Evolutionary conservation across 208 protist genomes (phyloP).

Genomic region (Novymonas esmeraldas): DNA sequence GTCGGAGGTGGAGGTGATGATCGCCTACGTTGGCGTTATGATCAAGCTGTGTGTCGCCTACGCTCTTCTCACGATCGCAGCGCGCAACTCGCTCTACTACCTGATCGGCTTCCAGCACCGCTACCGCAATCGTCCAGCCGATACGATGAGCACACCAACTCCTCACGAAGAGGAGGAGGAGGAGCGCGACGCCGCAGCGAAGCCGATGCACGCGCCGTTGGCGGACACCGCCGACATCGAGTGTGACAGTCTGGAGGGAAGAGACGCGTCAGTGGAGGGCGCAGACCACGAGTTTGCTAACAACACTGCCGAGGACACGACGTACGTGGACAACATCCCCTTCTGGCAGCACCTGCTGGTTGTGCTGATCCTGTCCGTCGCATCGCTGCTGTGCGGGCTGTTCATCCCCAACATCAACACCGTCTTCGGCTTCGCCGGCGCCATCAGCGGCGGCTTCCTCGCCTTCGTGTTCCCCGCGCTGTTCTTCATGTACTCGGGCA

Average conservation of each 20-base stretch:
- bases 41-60: conserved; percentile 69
- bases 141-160: no score
- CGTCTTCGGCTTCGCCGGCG: conserved; percentile 59
- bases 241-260: background rate
- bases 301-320: conserved; percentile 20
- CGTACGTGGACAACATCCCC: conserved; percentile 55
- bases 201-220: background rate
- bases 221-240: background rate
- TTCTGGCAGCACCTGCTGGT: conserved; percentile 43
- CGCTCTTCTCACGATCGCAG: conserved; percentile 41
- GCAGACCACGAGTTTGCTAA: conserved; percentile 11
- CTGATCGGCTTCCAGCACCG: conserved; percentile 43
- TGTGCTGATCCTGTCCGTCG: conserved; percentile 28
- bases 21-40: conserved; percentile 57
- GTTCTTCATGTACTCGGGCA: conserved; percentile 63
- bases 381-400: conserved; percentile 58
- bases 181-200: background rate
- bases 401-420: conserved; percentile 78
- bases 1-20: conserved; percentile 37
- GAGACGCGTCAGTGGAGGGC: background rate
- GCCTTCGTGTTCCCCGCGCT: conserved; percentile 62
- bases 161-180: background rate
- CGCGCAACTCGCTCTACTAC: conserved; percentile 67
- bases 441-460: conserved; percentile 63
- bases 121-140: conserved; percentile 31